These are phyloP conservation scores for Chlamydomonas sp. DNA, from an alignment of 139 green algal species.

Conservation along the genomic window DNA sequence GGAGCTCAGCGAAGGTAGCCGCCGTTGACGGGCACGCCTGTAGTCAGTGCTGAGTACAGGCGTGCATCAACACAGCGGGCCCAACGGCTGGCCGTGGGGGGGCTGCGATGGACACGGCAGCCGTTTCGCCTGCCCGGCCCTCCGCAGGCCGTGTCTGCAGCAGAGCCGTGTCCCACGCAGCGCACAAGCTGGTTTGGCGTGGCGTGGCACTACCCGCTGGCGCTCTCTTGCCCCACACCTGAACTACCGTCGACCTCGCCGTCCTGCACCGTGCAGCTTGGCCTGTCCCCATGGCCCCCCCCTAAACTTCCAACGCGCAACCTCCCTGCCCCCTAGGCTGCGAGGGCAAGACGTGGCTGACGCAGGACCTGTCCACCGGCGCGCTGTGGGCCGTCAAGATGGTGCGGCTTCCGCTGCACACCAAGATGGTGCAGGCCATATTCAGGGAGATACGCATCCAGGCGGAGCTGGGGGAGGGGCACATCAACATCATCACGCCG, in stretches of 20 bases:
- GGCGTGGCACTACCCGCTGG: too few relatives aligned
- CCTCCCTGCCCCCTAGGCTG: conserved; percentile 30
- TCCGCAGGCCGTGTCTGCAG: too few relatives aligned
- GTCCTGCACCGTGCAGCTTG: not conserved
- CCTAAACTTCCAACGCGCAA: not conserved
- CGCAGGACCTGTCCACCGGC: conserved; percentile 49
- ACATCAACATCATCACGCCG: conserved; percentile 76
- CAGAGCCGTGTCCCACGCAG: too few relatives aligned
- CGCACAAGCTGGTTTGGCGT: too few relatives aligned
- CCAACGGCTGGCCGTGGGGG: too few relatives aligned
- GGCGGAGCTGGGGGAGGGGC: conserved; percentile 69
- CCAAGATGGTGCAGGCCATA: conserved; percentile 54
- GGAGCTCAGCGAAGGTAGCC: too few relatives aligned
- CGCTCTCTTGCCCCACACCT: too few relatives aligned
- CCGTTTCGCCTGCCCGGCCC: too few relatives aligned
- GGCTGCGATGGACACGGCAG: too few relatives aligned
- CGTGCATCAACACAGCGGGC: too few relatives aligned
- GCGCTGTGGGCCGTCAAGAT: conserved; percentile 65
- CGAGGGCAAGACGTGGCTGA: conserved; percentile 61
- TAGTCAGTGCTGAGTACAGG: too few relatives aligned
- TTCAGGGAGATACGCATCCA: conserved; percentile 72
- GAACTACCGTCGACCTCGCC: not conserved
- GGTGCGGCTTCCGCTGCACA: conserved; percentile 63
- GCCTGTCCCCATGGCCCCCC: not conserved
- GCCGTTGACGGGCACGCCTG: too few relatives aligned